Evolutionary conservation across 2,329 filamentous ascomycete genomes (phyloP).

Genomic region (Monosporascus ibericus): DNA sequence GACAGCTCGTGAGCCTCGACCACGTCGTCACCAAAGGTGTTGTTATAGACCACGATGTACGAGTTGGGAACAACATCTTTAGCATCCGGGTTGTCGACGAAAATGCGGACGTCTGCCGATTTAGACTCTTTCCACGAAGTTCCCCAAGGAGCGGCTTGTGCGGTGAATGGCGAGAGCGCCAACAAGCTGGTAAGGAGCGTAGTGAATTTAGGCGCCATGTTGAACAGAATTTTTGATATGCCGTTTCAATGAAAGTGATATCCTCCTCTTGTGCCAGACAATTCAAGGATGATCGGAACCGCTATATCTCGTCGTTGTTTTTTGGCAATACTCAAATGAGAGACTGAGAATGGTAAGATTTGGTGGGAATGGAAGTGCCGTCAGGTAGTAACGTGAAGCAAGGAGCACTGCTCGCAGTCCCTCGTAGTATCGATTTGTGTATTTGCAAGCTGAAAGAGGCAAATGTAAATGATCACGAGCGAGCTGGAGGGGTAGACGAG

Average conservation of each 20-base stretch:
- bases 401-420: background rate
- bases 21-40: slow-evolving; percentile 39
- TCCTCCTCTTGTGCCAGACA: slow-evolving; percentile 19
- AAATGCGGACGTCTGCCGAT: slow-evolving; percentile 30
- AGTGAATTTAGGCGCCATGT: slow-evolving; percentile 23
- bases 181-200: slow-evolving; percentile 21
- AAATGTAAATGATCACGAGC: background rate
- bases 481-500: background rate
- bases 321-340: slow-evolving; percentile 2
- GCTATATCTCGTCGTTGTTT: background rate
- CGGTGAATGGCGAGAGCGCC: slow-evolving; percentile 19
- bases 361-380: slow-evolving; percentile 3
- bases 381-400: slow-evolving; percentile 3
- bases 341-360: slow-evolving; percentile 7
- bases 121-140: slow-evolving; percentile 5
- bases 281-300: slow-evolving; percentile 8
- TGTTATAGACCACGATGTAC: slow-evolving; percentile 62
- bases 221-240: slow-evolving; percentile 5
- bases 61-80: slow-evolving; percentile 45
- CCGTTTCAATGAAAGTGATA: background rate
- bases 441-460: too few species aligned
- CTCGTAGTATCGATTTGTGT: too few species aligned
- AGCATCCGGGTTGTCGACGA: slow-evolving; percentile 44
- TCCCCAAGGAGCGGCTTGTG: slow-evolving; percentile 14
- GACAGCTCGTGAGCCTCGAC: slow-evolving; percentile 44